Evolutionary conservation across 108 stramenopile genomes (phyloP).

Genomic region (Conticribra guillardii): DNA sequence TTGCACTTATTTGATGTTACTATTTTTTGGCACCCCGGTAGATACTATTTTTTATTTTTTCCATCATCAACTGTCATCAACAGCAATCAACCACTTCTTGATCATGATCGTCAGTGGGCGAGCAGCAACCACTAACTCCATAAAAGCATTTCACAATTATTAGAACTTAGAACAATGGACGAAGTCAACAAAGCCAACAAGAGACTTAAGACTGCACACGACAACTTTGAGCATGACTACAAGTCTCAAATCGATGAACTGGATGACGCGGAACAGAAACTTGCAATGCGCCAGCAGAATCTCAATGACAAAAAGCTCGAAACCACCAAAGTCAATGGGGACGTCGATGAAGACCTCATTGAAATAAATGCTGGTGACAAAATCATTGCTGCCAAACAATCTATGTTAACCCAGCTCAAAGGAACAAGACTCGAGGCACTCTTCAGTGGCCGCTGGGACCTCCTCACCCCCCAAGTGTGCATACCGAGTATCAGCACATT

Average conservation of each 20-base stretch:
- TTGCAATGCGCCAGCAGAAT: background rate
- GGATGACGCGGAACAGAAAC: background rate
- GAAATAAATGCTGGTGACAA: background rate
- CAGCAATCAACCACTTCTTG: too few relatives aligned
- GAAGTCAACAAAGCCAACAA: background rate
- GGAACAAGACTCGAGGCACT: slow-evolving; percentile 23
- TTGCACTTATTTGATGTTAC: too few relatives aligned
- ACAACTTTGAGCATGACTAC: background rate
- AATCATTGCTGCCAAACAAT: slow-evolving; percentile 5
- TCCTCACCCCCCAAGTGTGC: slow-evolving; percentile 15
- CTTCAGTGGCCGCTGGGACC: slow-evolving; percentile 29
- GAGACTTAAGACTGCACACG: background rate
- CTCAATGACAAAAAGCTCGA: slow-evolving; percentile 6
- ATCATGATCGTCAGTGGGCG: too few relatives aligned
- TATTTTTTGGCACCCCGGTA: too few relatives aligned
- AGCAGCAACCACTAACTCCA: too few relatives aligned
- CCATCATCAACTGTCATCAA: too few relatives aligned
- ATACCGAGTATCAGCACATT: slow-evolving; percentile 17
- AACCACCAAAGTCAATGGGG: slow-evolving; percentile 4
- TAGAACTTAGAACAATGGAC: slow-evolving; percentile 1
- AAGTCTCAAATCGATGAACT: background rate
- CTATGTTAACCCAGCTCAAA: slow-evolving; percentile 5
- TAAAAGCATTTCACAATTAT: too few relatives aligned
- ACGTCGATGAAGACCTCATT: slow-evolving; percentile 15
- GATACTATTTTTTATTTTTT: too few relatives aligned